phyloP scores from a whole-genome alignment of 768 basidiomycete genomes.

The Lactifluus piperatus region DNA sequence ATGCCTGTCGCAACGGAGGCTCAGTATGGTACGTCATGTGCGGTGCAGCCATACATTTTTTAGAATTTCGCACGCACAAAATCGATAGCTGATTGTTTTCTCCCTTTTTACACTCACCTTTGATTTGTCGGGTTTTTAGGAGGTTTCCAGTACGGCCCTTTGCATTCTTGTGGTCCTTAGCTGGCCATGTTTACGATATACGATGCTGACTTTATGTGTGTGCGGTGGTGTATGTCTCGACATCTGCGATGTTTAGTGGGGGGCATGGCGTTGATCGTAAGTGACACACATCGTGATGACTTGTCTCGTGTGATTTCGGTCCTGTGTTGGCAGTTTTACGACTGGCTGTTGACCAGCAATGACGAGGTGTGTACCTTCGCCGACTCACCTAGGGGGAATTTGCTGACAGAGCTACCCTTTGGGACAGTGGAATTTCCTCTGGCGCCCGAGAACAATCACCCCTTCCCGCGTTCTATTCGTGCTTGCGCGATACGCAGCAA shows the following conservation, averaged over 20 bases:
- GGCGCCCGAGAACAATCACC: not conserved
- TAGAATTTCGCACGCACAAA: no score
- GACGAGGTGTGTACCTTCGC: slow-evolving; percentile 8
- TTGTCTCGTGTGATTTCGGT: no score
- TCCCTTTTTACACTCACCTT: no score
- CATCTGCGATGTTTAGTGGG: not conserved
- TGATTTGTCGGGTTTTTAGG: no score
- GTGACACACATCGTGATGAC: not conserved
- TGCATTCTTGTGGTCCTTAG: no score
- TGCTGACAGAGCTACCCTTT: not conserved
- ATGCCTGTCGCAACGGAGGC: not conserved
- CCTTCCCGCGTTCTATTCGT: slow-evolving; percentile 4
- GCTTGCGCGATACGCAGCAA: slow-evolving; percentile 8
- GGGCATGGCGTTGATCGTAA: slow-evolving; percentile 3
- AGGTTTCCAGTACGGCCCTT: not conserved
- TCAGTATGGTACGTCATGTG: not conserved
- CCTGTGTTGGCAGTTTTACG: slow-evolving; percentile 1
- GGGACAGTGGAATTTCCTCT: slow-evolving; percentile 5
- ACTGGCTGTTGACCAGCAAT: slow-evolving; percentile 5
- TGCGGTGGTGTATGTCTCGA: no score
- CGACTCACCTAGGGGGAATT: no score
- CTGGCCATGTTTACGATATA: not conserved
- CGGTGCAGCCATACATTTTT: no score
- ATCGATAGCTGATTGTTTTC: no score
- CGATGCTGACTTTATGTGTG: not conserved